Base-by-base conservation (phyloP, 345 rosid species). In the Iberis pinnata region DNA sequence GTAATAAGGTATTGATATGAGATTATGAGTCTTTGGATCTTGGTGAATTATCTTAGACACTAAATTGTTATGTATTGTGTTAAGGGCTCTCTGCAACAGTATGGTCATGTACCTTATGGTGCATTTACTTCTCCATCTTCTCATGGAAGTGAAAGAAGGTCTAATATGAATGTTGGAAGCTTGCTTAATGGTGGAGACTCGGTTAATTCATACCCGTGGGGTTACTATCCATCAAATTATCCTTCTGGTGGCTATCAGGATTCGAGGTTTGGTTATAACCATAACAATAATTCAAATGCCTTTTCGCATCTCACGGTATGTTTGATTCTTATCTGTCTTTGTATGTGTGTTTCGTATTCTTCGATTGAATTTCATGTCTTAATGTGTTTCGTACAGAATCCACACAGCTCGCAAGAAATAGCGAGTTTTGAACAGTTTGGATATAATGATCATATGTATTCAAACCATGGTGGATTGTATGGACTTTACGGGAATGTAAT, bases 401-500 rank as follows among this genome's bases (percentile, higher is more conserved):
- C 70, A 52, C 68, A 72, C n/a, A 75, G 67, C 16, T 56, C 74
- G 18, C 76, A 80, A 35, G 73, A 81, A 29, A 56, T 68, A 10
- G 18, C 59, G n/a, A 73, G 70, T 45, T 69, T 68, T 18, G 76
- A 71, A 3, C 76, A 78, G 12, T 56, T 49, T 67, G 82, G 76
- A 50, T 77, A 55, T 24, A 76, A 63, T 71, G 78, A 75, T 48
- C 74, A 64, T 37, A 44, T 78, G 70, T 78, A 77, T 31, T 70
- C 94, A 9, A 75, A 61, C 64, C 71, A 58, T 26, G 68, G 75
- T 26, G 68, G 75, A 58, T 39, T 71, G 42, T 88, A 75, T 65
- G 77, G 80, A 33, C 83, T 71, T n/a, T 76, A 76, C 39, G 86
- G 86, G 49, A 66, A 58, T 43, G 56, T 74, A 40, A 40, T 62